Evolutionary conservation across 164 flowering plant species (phyloP).

Genomic region (Piper betle): DNA sequence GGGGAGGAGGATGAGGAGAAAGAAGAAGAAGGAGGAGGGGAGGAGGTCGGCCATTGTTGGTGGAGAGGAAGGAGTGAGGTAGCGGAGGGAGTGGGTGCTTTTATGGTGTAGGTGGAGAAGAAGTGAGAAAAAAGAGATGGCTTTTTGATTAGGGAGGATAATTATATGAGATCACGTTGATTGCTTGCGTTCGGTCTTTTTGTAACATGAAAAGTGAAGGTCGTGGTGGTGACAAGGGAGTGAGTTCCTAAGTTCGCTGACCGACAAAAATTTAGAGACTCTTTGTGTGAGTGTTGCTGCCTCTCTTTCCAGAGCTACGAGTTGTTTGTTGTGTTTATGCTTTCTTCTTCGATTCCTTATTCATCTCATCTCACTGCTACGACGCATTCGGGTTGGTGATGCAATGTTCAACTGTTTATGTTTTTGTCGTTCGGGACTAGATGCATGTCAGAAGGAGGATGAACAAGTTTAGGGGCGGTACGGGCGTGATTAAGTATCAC

Average conservation of each 20-base stretch:
- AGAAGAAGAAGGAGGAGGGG: not conserved
- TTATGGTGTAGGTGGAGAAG: not conserved
- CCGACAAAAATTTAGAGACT: not conserved
- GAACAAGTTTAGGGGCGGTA: too few relatives aligned
- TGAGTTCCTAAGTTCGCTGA: not conserved
- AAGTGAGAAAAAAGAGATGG: not conserved
- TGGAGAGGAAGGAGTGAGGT: conserved; percentile 1
- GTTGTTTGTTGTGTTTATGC: too few relatives aligned
- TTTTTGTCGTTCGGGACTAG: too few relatives aligned
- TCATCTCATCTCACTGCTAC: too few relatives aligned
- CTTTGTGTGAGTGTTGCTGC: not conserved
- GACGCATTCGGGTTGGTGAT: too few relatives aligned
- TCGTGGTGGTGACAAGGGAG: too few relatives aligned
- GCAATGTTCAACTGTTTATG: too few relatives aligned
- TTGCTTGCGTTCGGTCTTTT: not conserved
- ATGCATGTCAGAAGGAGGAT: too few relatives aligned
- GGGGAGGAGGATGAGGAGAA: conserved; percentile 2
- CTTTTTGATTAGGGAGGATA: too few relatives aligned
- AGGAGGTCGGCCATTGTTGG: not conserved
- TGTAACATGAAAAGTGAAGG: not conserved
- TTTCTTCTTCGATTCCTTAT: too few relatives aligned
- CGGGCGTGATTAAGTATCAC: too few relatives aligned
- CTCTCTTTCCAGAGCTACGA: too few relatives aligned
- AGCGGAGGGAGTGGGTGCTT: not conserved
- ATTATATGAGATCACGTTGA: not conserved